phyloP scores from a whole-genome alignment of 805 yeast genomes.

The Metschnikowia kofuensis region DNA sequence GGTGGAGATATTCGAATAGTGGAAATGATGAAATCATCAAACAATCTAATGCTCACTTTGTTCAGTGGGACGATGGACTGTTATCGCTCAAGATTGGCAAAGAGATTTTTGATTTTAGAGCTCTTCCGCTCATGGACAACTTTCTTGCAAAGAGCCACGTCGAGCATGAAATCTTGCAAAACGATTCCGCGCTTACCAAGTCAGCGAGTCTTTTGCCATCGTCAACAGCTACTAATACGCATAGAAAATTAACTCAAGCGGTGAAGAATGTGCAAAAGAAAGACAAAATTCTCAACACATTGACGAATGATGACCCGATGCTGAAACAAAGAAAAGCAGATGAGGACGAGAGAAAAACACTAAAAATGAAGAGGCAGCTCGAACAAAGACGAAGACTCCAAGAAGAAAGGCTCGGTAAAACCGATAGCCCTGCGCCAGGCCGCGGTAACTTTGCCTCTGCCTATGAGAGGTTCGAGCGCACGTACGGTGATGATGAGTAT shows the following conservation, averaged over 20 bases:
- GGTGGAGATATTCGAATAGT: slow-evolving; percentile 90
- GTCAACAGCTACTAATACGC: slow-evolving; percentile 83
- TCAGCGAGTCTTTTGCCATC: slow-evolving; percentile 81
- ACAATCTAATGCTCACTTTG: slow-evolving; percentile 84
- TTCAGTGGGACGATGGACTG: slow-evolving; percentile 94
- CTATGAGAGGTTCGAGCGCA: slow-evolving; percentile 37
- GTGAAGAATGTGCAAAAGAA: slow-evolving; percentile 49
- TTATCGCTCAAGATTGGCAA: slow-evolving; percentile 81
- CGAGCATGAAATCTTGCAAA: slow-evolving; percentile 65
- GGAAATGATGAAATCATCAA: slow-evolving; percentile 69
- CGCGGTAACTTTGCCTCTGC: slow-evolving; percentile 26
- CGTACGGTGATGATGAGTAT: slow-evolving; percentile 34
- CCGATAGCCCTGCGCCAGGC: slow-evolving; percentile 31
- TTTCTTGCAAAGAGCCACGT: slow-evolving; percentile 70
- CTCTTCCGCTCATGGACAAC: slow-evolving; percentile 64
- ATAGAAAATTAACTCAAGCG: slow-evolving; percentile 72
- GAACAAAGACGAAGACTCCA: slow-evolving; percentile 57
- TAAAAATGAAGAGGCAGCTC: slow-evolving; percentile 63
- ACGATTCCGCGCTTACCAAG: slow-evolving; percentile 62
- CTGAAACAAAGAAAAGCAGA: slow-evolving; percentile 64
- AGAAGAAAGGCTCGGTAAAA: slow-evolving; percentile 56
- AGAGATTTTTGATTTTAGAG: slow-evolving; percentile 78
- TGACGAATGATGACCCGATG: slow-evolving; percentile 66
- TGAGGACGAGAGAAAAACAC: slow-evolving; percentile 55
- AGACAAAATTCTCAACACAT: slow-evolving; percentile 49